These are phyloP conservation scores for Mycena chlorophos DNA, from an alignment of 768 basidiomycete species.

Conservation along the genomic window DNA sequence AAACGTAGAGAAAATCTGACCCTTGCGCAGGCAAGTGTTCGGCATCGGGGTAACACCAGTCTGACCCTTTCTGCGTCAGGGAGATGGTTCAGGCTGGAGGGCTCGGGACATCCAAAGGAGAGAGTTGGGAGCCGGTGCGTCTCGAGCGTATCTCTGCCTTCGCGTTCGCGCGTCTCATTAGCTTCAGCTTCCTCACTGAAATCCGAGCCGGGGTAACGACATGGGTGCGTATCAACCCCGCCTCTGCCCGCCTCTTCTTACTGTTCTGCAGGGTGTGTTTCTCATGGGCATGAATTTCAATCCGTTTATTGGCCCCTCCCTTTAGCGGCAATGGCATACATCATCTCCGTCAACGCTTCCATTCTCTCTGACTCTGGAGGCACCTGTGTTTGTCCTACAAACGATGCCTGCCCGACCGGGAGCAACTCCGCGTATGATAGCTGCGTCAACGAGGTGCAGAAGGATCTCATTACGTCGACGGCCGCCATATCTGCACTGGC, in stretches of 20 bases:
- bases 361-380: constrained; percentile 79
- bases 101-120: constrained; percentile 63
- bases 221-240: constrained; percentile 49
- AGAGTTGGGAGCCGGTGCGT: constrained; percentile 66
- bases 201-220: constrained; percentile 78
- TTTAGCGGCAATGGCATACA: constrained; percentile 83
- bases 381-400: constrained; percentile 71
- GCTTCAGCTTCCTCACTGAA: constrained; percentile 55
- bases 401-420: constrained; percentile 47
- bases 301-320: neutral
- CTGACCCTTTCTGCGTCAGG: constrained; percentile 34
- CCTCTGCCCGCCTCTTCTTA: constrained; percentile 5
- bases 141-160: constrained; percentile 10
- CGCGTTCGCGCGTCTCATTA: neutral
- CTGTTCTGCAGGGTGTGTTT: constrained; percentile 5
- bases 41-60: constrained; percentile 19
- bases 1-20: neutral
- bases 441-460: constrained; percentile 62
- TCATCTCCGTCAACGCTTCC: constrained; percentile 83
- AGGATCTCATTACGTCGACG: constrained; percentile 81
- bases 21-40: neutral
- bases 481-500: constrained; percentile 75
- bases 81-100: constrained; percentile 73
- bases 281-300: neutral
- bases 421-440: constrained; percentile 52